A percentile compares a stretch with the other conserved stretches of the same genome.
These are phyloP conservation scores for Neospermospora avenae DNA, from an alignment of 2,329 filamentous ascomycete species.

Conservation along the genomic window DNA sequence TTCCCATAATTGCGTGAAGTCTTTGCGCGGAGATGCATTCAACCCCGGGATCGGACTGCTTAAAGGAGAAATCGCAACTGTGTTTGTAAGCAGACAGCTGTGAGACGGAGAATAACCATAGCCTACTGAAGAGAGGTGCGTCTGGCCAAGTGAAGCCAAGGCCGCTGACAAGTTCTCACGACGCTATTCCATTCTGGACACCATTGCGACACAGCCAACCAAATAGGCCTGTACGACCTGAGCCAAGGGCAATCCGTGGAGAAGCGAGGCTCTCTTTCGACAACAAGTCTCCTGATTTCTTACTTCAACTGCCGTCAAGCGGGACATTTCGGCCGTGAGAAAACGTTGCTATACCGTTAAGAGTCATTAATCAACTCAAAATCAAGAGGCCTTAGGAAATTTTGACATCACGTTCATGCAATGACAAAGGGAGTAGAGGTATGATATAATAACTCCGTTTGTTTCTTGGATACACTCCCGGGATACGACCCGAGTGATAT, in stretches of 20 bases:
- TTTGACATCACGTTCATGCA: neutral
- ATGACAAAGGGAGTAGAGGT: neutral
- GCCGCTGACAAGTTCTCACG: neutral
- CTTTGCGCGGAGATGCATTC: neutral
- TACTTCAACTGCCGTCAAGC: neutral
- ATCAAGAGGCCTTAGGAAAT: neutral
- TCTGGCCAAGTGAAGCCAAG: neutral
- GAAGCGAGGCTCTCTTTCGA: neutral
- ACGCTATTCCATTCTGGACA: neutral
- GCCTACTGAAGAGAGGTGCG: neutral
- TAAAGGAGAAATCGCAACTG: neutral
- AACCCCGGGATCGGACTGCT: neutral
- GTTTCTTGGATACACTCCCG: neutral
- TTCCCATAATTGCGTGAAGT: neutral
- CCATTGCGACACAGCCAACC: neutral
- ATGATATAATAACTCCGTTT: neutral
- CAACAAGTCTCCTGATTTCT: neutral
- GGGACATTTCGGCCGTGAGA: neutral
- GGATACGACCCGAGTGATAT: neutral
- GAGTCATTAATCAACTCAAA: neutral
- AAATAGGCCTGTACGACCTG: neutral
- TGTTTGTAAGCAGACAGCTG: conserved; percentile 1
- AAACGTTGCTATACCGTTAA: neutral
- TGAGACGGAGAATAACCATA: neutral
- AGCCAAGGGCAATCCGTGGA: neutral